Evolutionary conservation across 352 stramenopile genomes (phyloP).

Genomic region (Pythium coloratum): DNA sequence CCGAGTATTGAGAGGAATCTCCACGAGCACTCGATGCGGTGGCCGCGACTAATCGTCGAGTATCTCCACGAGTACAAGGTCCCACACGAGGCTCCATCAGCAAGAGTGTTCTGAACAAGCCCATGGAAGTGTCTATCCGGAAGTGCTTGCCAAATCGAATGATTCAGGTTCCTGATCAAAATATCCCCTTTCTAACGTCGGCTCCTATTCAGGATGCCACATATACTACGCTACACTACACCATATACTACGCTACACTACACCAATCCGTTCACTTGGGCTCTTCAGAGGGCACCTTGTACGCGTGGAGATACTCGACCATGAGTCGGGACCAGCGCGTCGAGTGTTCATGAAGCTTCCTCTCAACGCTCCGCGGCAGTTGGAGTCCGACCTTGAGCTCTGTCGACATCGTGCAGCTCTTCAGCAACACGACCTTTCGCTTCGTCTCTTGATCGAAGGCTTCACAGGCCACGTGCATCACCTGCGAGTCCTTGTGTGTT

Average conservation of each 20-base stretch:
- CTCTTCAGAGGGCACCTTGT: not conserved
- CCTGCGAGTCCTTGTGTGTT: slow-evolving; percentile 28
- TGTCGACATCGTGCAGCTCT: not conserved
- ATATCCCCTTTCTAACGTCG: too few species aligned
- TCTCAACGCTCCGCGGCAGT: not conserved
- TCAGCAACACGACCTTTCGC: slow-evolving; percentile 8
- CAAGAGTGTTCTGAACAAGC: not conserved
- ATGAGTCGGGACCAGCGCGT: not conserved
- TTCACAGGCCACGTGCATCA: slow-evolving; percentile 13
- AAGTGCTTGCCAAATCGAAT: too few species aligned
- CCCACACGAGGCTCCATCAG: not conserved
- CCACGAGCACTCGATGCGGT: not conserved
- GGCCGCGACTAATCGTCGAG: not conserved
- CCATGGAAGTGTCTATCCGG: too few species aligned
- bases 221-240: too few species aligned
- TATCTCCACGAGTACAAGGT: not conserved
- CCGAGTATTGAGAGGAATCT: not conserved
- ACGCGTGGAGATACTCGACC: not conserved
- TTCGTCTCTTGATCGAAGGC: not conserved
- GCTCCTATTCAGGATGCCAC: too few species aligned
- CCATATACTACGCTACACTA: too few species aligned
- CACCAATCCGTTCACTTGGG: too few species aligned
- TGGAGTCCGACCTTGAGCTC: not conserved
- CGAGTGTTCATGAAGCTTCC: not conserved
- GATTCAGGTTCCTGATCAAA: too few species aligned